A percentile compares a stretch with the other conserved stretches of the same genome.
Conservation (phyloP, 108 stramenopile genomes). For the Schizochytrium sp. region DNA sequence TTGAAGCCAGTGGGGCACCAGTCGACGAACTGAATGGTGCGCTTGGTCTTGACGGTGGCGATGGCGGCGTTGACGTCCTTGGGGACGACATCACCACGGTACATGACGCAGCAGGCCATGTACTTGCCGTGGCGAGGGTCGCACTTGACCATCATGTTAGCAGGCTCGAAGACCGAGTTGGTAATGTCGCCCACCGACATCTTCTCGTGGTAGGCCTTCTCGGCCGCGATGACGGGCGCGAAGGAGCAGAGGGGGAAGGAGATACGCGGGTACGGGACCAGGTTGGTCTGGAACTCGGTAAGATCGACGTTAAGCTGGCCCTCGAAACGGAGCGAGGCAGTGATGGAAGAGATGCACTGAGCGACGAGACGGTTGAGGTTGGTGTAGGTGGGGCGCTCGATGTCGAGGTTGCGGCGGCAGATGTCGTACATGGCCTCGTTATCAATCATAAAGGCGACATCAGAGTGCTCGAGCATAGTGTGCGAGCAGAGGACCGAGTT, state of each 20-base stretch:
- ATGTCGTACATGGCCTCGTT: constrained; percentile 91
- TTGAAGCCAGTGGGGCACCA: constrained; percentile 82
- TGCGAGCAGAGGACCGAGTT: constrained; percentile 91
- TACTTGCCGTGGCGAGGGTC: constrained; percentile 69
- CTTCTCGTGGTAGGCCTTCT: constrained; percentile 83
- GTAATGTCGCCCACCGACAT: constrained; percentile 87
- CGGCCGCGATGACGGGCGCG: constrained; percentile 79
- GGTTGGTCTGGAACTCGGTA: constrained; percentile 90
- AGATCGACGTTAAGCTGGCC: constrained; percentile 89
- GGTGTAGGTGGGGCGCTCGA: constrained; percentile 83
- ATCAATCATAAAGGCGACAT: constrained; percentile 85
- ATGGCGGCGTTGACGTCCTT: constrained; percentile 86
- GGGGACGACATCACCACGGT: constrained; percentile 87
- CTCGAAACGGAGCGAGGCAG: constrained; percentile 86
- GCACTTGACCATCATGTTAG: constrained; percentile 87
- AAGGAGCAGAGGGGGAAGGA: constrained; percentile 89
- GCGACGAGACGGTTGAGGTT: constrained; percentile 87
- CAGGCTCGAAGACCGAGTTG: constrained; percentile 83
- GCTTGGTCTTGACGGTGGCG: constrained; percentile 88
- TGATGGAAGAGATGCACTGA: constrained; percentile 81
- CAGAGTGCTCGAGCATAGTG: constrained; percentile 86
- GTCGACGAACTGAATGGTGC: constrained; percentile 89
- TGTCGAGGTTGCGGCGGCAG: constrained; percentile 82
- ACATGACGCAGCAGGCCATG: constrained; percentile 66
- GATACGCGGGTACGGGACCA: constrained; percentile 90